Conservation (phyloP, 129 eudicot species). For the Daucus carota region DNA sequence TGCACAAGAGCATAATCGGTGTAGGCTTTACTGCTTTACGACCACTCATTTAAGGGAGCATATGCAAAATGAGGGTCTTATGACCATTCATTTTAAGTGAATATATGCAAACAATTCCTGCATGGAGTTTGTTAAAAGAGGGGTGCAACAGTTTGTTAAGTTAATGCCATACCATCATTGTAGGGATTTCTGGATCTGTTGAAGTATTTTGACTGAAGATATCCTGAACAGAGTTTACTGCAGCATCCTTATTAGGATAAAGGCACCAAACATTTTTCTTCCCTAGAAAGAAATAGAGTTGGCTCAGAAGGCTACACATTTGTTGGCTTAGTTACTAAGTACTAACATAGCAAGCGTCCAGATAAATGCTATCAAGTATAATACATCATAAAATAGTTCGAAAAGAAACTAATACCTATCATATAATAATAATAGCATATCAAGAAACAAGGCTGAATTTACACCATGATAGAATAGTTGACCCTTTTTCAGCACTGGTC, state of each 20-base stretch:
- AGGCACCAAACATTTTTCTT: constrained; percentile 81
- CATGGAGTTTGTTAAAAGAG: not conserved
- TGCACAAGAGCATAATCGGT: not conserved
- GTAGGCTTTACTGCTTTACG: not conserved
- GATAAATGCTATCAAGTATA: not conserved
- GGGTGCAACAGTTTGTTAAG: not conserved
- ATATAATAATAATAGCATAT: not conserved
- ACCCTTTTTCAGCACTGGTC: no score
- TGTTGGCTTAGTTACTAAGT: not conserved
- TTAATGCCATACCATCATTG: constrained; percentile 30
- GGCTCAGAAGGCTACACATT: not conserved
- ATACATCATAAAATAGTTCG: not conserved
- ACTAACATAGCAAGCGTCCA: not conserved
- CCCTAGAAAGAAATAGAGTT: constrained; percentile 37
- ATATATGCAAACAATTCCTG: not conserved
- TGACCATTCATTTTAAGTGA: not conserved
- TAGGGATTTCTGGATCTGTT: constrained; percentile 18
- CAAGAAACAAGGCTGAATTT: not conserved
- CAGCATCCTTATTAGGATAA: constrained; percentile 70
- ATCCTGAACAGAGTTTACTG: constrained; percentile 57
- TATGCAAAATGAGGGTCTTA: not conserved
- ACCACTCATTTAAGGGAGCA: not conserved
- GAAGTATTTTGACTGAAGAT: constrained; percentile 29
- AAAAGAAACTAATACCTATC: not conserved
- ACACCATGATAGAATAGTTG: not conserved